A percentile compares a stretch with the other conserved stretches of the same genome.
Conservation (phyloP, 2,329 filamentous ascomycete species). For the Talaromyces sp. region DNA sequence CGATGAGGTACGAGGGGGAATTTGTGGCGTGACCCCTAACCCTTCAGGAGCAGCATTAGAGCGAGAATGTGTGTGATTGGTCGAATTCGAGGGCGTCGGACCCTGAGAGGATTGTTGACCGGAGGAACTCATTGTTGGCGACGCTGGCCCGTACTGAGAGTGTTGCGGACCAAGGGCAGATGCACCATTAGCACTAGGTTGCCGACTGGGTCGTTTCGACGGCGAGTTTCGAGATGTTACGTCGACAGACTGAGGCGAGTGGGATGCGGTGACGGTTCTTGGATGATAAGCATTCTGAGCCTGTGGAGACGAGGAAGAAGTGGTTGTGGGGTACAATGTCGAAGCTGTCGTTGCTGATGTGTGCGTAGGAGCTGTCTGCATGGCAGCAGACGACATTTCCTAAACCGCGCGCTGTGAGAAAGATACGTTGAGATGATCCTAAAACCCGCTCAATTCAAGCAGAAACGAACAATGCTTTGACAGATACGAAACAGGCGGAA, state of each 20-base stretch:
- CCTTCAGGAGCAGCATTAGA: conserved; percentile 46
- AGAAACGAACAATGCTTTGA: conserved; percentile 1
- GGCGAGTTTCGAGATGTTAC: conserved; percentile 47
- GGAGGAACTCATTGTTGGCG: conserved; percentile 47
- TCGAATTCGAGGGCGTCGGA: conserved; percentile 33
- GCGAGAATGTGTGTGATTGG: conserved; percentile 34
- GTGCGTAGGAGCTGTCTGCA: conserved; percentile 61
- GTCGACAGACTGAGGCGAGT: conserved; percentile 48
- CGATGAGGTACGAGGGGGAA: conserved; percentile 80
- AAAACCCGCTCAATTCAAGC: conserved; percentile 3
- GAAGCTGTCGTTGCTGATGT: conserved; percentile 46
- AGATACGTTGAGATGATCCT: background rate
- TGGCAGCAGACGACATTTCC: conserved; percentile 63
- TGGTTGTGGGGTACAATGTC: conserved; percentile 22
- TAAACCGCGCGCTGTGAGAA: conserved; percentile 22
- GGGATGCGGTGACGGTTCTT: conserved; percentile 43
- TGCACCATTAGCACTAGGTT: conserved; percentile 23
- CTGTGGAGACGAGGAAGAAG: conserved; percentile 20
- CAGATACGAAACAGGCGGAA: conserved; percentile 3
- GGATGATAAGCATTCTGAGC: conserved; percentile 20
- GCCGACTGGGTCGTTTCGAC: conserved; percentile 28
- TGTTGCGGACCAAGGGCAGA: conserved; percentile 30
- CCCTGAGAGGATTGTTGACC: conserved; percentile 45
- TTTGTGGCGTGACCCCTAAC: conserved; percentile 61
- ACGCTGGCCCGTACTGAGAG: conserved; percentile 33